Percentiles rank a stretch among this genome's conserved stretches.
These are phyloP conservation scores for Cudoniella acicularis DNA, from an alignment of 495 filamentous ascomycete species.

Conservation along the genomic window DNA sequence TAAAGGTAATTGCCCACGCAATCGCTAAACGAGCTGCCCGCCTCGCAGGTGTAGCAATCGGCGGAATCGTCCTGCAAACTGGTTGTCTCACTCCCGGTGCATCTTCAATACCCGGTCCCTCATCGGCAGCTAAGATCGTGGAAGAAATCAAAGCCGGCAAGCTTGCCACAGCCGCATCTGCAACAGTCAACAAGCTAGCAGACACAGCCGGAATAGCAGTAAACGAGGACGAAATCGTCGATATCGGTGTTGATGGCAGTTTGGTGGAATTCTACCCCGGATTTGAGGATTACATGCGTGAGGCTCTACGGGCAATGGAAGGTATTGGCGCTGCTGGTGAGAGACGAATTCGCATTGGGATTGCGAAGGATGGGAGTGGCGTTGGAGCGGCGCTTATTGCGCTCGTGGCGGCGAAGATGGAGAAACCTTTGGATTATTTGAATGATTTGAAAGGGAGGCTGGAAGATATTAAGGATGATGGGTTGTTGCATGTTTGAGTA, in stretches of 20 bases:
- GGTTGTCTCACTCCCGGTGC: constrained; percentile 52
- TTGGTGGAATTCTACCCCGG: constrained; percentile 90
- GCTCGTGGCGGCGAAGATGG: constrained; percentile 54
- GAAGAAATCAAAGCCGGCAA: constrained; percentile 17
- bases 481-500: not conserved
- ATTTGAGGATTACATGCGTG: constrained; percentile 75
- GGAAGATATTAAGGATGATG: not conserved
- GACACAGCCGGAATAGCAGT: constrained; percentile 10
- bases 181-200: constrained; percentile 20
- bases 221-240: constrained; percentile 59
- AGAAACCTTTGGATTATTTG: constrained; percentile 11
- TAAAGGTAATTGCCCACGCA: constrained; percentile 75
- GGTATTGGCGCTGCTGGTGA: constrained; percentile 71
- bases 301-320: constrained; percentile 65
- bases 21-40: constrained; percentile 86
- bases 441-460: constrained; percentile 1
- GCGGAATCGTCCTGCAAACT: constrained; percentile 72
- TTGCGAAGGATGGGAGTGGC: constrained; percentile 90
- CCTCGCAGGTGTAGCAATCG: constrained; percentile 83
- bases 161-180: constrained; percentile 23
- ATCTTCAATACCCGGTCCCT: constrained; percentile 11
- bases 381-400: constrained; percentile 92
- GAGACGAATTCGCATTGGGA: constrained; percentile 79
- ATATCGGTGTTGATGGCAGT: constrained; percentile 87
- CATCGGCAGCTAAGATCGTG: constrained; percentile 18